Evolutionary conservation across 495 filamentous ascomycete genomes (phyloP).

Genomic region (Penicillium desertorum): DNA sequence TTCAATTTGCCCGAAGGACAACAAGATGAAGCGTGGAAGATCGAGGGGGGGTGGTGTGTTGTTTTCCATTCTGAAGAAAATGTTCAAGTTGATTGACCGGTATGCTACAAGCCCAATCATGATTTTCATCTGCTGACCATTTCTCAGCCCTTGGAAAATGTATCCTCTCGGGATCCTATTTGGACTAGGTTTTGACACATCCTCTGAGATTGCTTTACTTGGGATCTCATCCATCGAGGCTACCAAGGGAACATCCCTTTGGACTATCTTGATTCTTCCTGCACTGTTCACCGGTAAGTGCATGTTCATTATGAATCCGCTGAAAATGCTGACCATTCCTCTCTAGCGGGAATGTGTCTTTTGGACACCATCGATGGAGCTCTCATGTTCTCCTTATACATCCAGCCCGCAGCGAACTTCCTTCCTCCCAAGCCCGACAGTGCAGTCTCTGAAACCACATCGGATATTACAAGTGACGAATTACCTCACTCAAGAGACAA

Average conservation of each 20-base stretch:
- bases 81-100: constrained; percentile 82
- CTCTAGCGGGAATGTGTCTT: constrained; percentile 79
- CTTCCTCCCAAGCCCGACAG: constrained; percentile 33
- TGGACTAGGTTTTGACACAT: constrained; percentile 93
- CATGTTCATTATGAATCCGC: too few relatives aligned
- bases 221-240: constrained; percentile 87
- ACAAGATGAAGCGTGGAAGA: constrained; percentile 58
- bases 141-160: constrained; percentile 98
- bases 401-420: constrained; percentile 54
- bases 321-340: not conserved
- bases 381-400: constrained; percentile 92
- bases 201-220: constrained; percentile 87
- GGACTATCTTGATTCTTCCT: constrained; percentile 93
- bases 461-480: constrained; percentile 23
- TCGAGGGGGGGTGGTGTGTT: constrained; percentile 78
- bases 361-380: constrained; percentile 89
- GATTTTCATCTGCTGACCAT: too few relatives aligned
- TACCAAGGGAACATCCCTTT: constrained; percentile 80
- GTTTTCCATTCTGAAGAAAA: constrained; percentile 64
- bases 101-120: constrained; percentile 21
- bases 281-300: constrained; percentile 79
- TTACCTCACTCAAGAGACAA: constrained; percentile 32
- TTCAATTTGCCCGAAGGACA: constrained; percentile 52
- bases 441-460: constrained; percentile 13
- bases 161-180: constrained; percentile 85